Evolutionary conservation across 1,284 basidiomycete genomes (phyloP), one percentile per base, ranked within the genome.

Genomic region (Schizophyllum amplum): DNA sequence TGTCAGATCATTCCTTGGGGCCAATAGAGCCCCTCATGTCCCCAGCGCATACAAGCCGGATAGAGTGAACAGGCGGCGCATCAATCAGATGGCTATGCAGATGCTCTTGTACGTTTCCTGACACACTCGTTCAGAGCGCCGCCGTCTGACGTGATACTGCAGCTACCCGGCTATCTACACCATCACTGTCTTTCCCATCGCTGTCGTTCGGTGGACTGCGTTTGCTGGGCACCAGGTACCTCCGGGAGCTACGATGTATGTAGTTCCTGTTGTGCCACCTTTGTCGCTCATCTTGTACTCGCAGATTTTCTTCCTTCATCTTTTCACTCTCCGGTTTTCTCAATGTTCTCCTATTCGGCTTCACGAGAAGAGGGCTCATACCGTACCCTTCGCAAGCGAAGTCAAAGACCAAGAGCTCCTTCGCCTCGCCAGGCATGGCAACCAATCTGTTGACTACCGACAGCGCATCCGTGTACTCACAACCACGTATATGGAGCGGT

Each of bases 91-190:
- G 52, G 78, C 80, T 4, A 67, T 72, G 56, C 70, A 75, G 47
- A 77, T 81, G 77, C 68, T 82, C n/a, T 79, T 75, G 79, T 82
- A 60, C 65, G 80, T 68, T 47, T 50, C 49, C 20, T 50, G 24
- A 23, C 42, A 13, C 48, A 9, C 9, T 5, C 47, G 24, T 22
- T 24, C n/a, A n/a, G n/a, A 53, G 54, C 47, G 25, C 23, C 47
- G 22, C n/a, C 22, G 13, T 5, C 49, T 33, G 57, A 50, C 17
- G n/a, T n/a, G n/a, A n/a, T n/a, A 33, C 50, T 47, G 23, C 33
- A 71, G 69, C 51, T 75, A 74, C 60, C 69, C 71, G 42, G 61
- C 64, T 15, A 63, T 69, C 22, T 72, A 74, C 55, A 70, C 56
- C 4, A 55, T 61, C 42, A 56, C 49, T 15, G 60, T 57, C 51